phyloP scores from a whole-genome alignment of 2,329 filamentous ascomycete species.

The Aspergillus tanneri region DNA sequence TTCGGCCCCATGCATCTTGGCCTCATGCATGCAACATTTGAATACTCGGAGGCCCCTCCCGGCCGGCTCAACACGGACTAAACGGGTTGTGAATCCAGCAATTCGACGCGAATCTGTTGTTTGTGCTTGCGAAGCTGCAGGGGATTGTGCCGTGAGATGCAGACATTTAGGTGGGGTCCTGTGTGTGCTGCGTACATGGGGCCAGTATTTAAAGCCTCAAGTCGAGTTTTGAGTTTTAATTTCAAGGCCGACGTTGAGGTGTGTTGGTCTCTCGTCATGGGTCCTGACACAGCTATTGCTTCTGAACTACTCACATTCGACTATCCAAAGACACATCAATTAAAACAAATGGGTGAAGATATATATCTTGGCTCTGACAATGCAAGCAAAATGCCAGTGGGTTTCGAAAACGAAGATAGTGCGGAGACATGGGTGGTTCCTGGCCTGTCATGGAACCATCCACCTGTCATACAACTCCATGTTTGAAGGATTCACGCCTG shows the following conservation, averaged over 20 bases:
- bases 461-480: background rate
- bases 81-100: background rate
- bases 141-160: slow-evolving; percentile 1
- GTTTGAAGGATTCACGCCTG: no score
- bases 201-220: background rate
- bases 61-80: background rate
- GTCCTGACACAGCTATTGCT: background rate
- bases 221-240: background rate
- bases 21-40: background rate
- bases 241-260: background rate
- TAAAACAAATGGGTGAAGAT: background rate
- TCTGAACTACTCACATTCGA: background rate
- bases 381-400: background rate
- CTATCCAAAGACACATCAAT: background rate
- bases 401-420: background rate
- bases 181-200: background rate
- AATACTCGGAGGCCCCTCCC: background rate
- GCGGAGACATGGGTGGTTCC: background rate
- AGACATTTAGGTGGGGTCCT: background rate
- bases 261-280: background rate
- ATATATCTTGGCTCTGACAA: background rate
- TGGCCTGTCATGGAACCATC: background rate
- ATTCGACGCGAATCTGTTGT: background rate
- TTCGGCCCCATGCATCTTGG: background rate
- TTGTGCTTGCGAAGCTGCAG: background rate